phyloP scores from a whole-genome alignment of 257 asterid species.

The Lantana camara region DNA sequence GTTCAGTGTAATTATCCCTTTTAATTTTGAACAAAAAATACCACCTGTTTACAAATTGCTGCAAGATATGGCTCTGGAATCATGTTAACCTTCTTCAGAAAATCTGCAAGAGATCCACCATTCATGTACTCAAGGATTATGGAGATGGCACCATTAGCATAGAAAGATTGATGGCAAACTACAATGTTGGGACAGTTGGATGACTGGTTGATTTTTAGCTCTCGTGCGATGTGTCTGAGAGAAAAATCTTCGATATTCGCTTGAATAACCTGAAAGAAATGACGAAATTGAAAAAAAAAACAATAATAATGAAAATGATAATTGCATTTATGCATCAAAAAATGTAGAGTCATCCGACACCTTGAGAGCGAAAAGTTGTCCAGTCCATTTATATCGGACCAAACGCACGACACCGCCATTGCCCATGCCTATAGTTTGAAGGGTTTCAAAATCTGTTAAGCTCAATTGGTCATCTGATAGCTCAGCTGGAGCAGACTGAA shows the following conservation, averaged over 20 bases:
- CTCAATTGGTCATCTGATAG: conserved; percentile 72
- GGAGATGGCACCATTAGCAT: conserved; percentile 66
- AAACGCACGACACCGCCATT: conserved; percentile 72
- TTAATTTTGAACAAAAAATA: conserved; percentile 5
- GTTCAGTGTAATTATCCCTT: too few species aligned
- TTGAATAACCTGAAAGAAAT: conserved; percentile 58
- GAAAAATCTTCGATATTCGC: conserved; percentile 67
- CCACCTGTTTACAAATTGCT: conserved; percentile 70
- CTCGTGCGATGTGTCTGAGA: conserved; percentile 60
- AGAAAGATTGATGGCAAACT: conserved; percentile 63
- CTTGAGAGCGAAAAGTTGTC: conserved; percentile 76
- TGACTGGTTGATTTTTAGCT: conserved; percentile 72
- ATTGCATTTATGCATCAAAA: neutral
- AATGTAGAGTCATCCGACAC: conserved; percentile 29
- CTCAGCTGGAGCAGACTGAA: conserved; percentile 62
- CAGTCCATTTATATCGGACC: conserved; percentile 85
- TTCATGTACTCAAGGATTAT: conserved; percentile 79
- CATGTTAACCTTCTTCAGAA: conserved; percentile 53
- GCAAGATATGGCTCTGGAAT: conserved; percentile 75
- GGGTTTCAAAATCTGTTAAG: conserved; percentile 71
- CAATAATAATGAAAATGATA: neutral
- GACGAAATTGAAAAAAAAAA: too few species aligned
- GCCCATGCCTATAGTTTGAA: conserved; percentile 76
- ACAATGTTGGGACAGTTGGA: conserved; percentile 70
- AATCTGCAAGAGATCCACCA: conserved; percentile 78